phyloP scores from a whole-genome alignment of 768 basidiomycete species.

The Rhodotorula graminis region DNA sequence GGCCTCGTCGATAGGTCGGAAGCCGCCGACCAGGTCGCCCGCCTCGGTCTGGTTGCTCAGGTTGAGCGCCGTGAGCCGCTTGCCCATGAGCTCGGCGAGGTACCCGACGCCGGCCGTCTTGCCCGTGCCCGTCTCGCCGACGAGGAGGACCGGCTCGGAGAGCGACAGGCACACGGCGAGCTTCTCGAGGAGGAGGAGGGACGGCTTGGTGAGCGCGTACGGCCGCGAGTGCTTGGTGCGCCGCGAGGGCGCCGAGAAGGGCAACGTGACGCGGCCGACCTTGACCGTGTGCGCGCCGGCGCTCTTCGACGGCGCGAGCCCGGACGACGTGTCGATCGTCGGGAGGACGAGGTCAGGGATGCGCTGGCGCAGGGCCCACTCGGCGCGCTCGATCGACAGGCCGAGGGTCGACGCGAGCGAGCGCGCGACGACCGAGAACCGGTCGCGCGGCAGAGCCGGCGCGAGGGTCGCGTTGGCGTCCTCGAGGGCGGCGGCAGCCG shows the following conservation, averaged over 20 bases:
- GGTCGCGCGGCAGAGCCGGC: conserved; percentile 55
- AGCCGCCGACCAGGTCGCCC: conserved; percentile 86
- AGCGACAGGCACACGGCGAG: conserved; percentile 68
- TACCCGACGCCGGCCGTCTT: conserved; percentile 91
- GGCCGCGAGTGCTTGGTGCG: conserved; percentile 52
- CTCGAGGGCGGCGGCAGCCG: conserved; percentile 54
- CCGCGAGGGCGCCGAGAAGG: conserved; percentile 46
- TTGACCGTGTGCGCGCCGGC: conserved; percentile 49
- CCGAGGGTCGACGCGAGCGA: conserved; percentile 29
- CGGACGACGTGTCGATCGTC: conserved; percentile 61
- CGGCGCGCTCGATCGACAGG: conserved; percentile 59
- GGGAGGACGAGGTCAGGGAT: conserved; percentile 65
- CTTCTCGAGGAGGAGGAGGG: conserved; percentile 69
- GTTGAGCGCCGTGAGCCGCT: conserved; percentile 80
- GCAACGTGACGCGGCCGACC: conserved; percentile 47
- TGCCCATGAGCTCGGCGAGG: conserved; percentile 69
- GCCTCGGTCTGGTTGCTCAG: conserved; percentile 94
- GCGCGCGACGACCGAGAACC: conserved; percentile 27
- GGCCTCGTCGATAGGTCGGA: conserved; percentile 85
- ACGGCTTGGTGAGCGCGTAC: conserved; percentile 85
- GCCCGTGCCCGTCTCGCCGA: conserved; percentile 98
- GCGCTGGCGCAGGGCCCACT: conserved; percentile 65
- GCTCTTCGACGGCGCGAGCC: conserved; percentile 52
- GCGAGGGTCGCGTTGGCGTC: conserved; percentile 58
- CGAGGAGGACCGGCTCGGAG: conserved; percentile 78